These are phyloP conservation scores for Paxillus ammoniavirescens DNA, from an alignment of 768 basidiomycete species.

Conservation along the genomic window DNA sequence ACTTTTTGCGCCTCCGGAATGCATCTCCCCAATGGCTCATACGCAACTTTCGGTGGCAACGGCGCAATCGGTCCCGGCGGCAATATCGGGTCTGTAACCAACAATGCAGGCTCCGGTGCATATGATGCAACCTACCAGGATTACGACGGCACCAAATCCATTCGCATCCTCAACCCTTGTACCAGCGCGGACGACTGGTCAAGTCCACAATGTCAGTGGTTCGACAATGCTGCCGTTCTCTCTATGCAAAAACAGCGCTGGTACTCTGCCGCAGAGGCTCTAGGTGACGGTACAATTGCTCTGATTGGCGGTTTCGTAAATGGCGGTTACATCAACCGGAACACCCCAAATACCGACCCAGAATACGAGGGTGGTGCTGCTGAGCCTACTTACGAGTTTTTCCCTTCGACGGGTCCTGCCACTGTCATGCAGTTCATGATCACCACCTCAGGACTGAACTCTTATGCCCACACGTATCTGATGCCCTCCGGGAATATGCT, in stretches of 20 bases:
- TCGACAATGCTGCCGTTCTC: slow-evolving; percentile 60
- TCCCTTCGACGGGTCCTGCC: slow-evolving; percentile 56
- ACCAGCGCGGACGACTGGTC: slow-evolving; percentile 44
- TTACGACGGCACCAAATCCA: slow-evolving; percentile 75
- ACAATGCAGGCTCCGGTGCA: slow-evolving; percentile 43
- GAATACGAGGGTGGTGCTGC: slow-evolving; percentile 63
- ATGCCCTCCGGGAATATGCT: slow-evolving; percentile 78
- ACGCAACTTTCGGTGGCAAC: slow-evolving; percentile 74
- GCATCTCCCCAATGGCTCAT: slow-evolving; percentile 81
- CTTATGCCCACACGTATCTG: slow-evolving; percentile 72
- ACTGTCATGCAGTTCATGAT: slow-evolving; percentile 65
- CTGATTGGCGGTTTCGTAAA: slow-evolving; percentile 80
- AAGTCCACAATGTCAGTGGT: slow-evolving; percentile 63
- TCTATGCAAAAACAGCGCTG: slow-evolving; percentile 70
- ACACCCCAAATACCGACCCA: slow-evolving; percentile 68
- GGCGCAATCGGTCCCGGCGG: slow-evolving; percentile 70
- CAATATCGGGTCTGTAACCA: slow-evolving; percentile 48
- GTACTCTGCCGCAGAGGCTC: slow-evolving; percentile 76
- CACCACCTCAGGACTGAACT: slow-evolving; percentile 72
- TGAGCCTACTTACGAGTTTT: slow-evolving; percentile 84
- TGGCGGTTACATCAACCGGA: slow-evolving; percentile 79
- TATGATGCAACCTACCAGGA: slow-evolving; percentile 74
- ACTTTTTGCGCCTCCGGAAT: slow-evolving; percentile 81
- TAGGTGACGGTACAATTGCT: slow-evolving; percentile 73
- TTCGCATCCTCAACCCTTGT: slow-evolving; percentile 84